Evolutionary conservation across 1,284 basidiomycete genomes (phyloP).

Genomic region (Pseudozyma sp.): DNA sequence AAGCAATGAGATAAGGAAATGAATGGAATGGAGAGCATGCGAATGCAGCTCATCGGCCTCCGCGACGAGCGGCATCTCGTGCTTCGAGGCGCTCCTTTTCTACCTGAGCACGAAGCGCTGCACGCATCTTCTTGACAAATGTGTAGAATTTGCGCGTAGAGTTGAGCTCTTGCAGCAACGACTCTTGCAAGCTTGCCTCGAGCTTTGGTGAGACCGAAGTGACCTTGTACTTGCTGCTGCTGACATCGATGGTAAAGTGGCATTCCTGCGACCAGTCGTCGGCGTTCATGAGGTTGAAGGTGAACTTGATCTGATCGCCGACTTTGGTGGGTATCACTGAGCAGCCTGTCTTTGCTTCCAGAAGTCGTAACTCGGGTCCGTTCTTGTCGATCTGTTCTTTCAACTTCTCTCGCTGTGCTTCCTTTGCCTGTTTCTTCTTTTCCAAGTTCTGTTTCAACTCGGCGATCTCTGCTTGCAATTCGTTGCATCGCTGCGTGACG

Average conservation of each 20-base stretch:
- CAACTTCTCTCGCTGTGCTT: slow-evolving; percentile 42
- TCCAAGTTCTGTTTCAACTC: slow-evolving; percentile 53
- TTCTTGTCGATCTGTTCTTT: slow-evolving; percentile 55
- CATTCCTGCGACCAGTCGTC: slow-evolving; percentile 53
- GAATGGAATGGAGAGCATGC: neutral
- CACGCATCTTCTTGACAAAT: slow-evolving; percentile 55
- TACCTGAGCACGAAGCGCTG: slow-evolving; percentile 35
- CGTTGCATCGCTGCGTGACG: slow-evolving; percentile 49
- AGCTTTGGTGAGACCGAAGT: slow-evolving; percentile 40
- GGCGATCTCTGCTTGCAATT: slow-evolving; percentile 52
- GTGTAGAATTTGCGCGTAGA: slow-evolving; percentile 53
- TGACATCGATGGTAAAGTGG: slow-evolving; percentile 52
- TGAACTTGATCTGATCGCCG: slow-evolving; percentile 53
- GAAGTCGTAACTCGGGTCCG: slow-evolving; percentile 54
- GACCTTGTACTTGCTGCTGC: slow-evolving; percentile 43
- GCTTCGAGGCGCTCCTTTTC: slow-evolving; percentile 49
- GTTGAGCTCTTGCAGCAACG: slow-evolving; percentile 51
- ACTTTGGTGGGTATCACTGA: slow-evolving; percentile 47
- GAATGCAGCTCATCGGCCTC: slow-evolving; percentile 16
- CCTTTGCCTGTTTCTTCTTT: slow-evolving; percentile 46
- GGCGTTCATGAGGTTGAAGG: slow-evolving; percentile 51
- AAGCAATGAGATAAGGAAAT: neutral
- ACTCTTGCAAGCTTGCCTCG: slow-evolving; percentile 29
- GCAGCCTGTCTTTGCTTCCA: slow-evolving; percentile 55
- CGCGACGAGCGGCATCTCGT: slow-evolving; percentile 33